Base-by-base conservation (phyloP, 2,329 filamentous ascomycete genomes). In the Fusarium sororula region DNA sequence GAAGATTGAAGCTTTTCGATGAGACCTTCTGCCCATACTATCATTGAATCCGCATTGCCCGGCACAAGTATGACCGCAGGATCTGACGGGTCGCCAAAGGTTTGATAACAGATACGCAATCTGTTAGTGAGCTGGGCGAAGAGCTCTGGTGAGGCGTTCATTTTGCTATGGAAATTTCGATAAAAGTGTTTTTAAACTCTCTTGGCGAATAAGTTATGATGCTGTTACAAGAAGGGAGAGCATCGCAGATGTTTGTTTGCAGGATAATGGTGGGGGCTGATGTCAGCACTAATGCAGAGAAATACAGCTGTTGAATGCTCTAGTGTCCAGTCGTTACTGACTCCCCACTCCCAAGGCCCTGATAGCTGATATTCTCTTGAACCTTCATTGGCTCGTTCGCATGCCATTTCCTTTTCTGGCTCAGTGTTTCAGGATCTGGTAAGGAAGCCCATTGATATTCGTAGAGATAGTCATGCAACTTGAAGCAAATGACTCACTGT, bases 61-160 rank as follows among this genome's bases (percentile, higher is more conserved):
- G 63, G 24, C n/a, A 79, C 69, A 17, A 79, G 66, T 18, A 79
- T 66, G 15, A 81, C 73, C 4, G 77, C 75, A 6, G 79, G 71
- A 44, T 79, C 74, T 4, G 70, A 55, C 3, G 71, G 71, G 22
- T 76, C 59, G 32, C 79, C 79, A 30, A 75, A 75, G 5, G 76
- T 77, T 57, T 78, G 79, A 38, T 81, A 81, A 65, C 79, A 81
- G 32, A 81, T 72, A 17, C 75, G 74, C 35, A 79, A 79, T 5
- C 77, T 63, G 11, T 58, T 77, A 3, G 77, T 73, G 22, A 81
- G 67, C 1, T 60, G 65, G 14, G 77, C 71, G 24, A 81, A 81
- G 20, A 75, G 75, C 18, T 81, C 79, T 20, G 51, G 30, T 3
- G 75, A 77, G 32, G 37, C 37, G 14, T 75, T 35, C 74, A 77